Evolutionary conservation across 2,329 filamentous ascomycete species (phyloP).

Genomic region (Curvularia sp.): DNA sequence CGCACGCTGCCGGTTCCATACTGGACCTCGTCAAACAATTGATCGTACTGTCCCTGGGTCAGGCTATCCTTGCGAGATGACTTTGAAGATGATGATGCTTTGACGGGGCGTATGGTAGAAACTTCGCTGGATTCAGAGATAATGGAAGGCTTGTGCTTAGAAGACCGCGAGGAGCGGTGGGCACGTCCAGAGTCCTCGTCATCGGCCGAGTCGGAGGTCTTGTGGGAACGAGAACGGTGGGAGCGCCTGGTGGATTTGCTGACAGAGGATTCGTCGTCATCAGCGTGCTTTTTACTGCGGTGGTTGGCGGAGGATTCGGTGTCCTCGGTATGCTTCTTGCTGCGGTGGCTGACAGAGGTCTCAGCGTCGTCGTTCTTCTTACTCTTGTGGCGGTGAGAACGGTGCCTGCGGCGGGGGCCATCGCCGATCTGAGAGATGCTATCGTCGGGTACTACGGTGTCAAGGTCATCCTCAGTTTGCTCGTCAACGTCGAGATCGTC

Average conservation of each 20-base stretch:
- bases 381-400: constrained; percentile 25
- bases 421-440: constrained; percentile 53
- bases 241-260: constrained; percentile 43
- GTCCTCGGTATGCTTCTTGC: constrained; percentile 21
- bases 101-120: constrained; percentile 43
- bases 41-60: constrained; percentile 38
- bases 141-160: constrained; percentile 22
- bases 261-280: constrained; percentile 29
- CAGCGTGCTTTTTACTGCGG: constrained; percentile 20
- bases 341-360: constrained; percentile 30
- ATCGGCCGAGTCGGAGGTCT: constrained; percentile 29
- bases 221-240: constrained; percentile 35
- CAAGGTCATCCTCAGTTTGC: constrained; percentile 44
- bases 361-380: constrained; percentile 23
- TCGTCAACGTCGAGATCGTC: constrained; percentile 50
- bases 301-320: constrained; percentile 33
- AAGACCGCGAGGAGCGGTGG: constrained; percentile 29
- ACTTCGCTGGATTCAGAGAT: constrained; percentile 47
- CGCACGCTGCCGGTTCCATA: constrained; percentile 44
- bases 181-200: constrained; percentile 25
- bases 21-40: constrained; percentile 37
- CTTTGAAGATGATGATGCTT: constrained; percentile 20
- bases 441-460: constrained; percentile 57
- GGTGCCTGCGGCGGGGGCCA: constrained; percentile 41
- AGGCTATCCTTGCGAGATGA: constrained; percentile 43